Evolutionary conservation across 805 yeast genomes (phyloP), one percentile per base, ranked within the genome.

Genomic region (Lachancea lanzarotensis): DNA sequence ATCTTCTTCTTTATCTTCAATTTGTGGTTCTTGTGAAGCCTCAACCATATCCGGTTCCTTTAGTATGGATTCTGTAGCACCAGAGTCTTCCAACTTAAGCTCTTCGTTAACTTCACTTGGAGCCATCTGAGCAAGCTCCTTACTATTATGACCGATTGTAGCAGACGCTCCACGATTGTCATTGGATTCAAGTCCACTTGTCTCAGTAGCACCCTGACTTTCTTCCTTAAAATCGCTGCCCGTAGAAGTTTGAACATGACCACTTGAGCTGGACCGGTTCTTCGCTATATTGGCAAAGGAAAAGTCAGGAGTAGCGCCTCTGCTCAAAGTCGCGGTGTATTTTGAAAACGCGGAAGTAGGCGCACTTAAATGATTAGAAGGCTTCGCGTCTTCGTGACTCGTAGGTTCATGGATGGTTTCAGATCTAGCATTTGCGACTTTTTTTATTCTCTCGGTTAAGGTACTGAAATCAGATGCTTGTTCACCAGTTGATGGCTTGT

Each of bases 401-500:
- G 27, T 18, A n/a, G 52, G 33, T 2, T 40, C 35, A 20, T 50
- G 38, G 1, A 49, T 18, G 25, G 46, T 43, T 6, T 48, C 42
- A 2, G 51, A 32, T 6, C 54, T 36, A 2, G 56, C 36, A 32
- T 56, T 60, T 0, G 65, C 65, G 11, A 47, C 52, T 38, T 58
- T 52, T 45, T 61, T 61, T 20, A 60, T 55, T 20, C 56, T 48
- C 35, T 59, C 62, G 9, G 63, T 45, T 10, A 60, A 37, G 0
- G 55, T 48, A 8, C 59, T 51, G 15, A 59, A 48, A 22, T 42
- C 40, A 17, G 26, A 30, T 12, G 13, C 12, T 11, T 20, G 17
- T 11, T 25, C 26, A 10, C 16, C 27, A 13, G 13, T 17, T 3
- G 30, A 26, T 9, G 33, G 29, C 18, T 27, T 20, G n/a, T 6